Evolutionary conservation across 2,329 filamentous ascomycete species (phyloP), one percentile per base, ranked within the genome.

Genomic region (Zymoseptoria brevis): DNA sequence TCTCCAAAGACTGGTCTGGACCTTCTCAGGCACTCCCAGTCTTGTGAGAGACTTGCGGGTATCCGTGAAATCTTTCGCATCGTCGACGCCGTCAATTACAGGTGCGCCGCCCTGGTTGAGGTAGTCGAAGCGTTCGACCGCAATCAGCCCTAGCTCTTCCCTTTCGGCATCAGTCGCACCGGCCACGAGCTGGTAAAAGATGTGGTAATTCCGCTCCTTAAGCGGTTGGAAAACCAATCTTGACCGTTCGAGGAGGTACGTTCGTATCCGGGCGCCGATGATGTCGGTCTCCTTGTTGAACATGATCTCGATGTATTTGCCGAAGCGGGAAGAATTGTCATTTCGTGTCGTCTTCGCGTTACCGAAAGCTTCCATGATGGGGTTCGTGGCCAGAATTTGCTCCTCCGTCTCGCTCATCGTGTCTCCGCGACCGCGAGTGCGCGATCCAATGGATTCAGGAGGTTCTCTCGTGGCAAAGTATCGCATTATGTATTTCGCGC

Each of bases 221-320:
- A 96, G 80, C 50, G 94, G 94, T 73, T 99, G 94, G 76, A 97
- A 99, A 19, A 97, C 94, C 69, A 99, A 80, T 77, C 94, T 87
- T 62, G 94, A 97, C 61, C 94, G 89, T 75, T 99, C 94, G 51
- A 99, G 81, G 66, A 99, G 81, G 72, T 99, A 99, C 58, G 92
- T 96, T 68, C 94, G 84, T 72, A 99, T 99, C 79, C 95, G 95
- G 58, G 94, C 94, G 67, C 94, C 94, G 71, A 97, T 96, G 69
- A 99, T 99, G 74, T 95, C 94, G 63, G 90, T 96, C 70, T 87
- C 84, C 64, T 90, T 85, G 77, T 97, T 92, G 75, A 99, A 99
- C 90, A 97, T 93, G 73, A 99, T 99, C 79, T 99, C 94, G 69
- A 99, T 97, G 75, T 99, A 99, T 81, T 99, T 99, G 75, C 94